Conservation (phyloP, 2,329 filamentous ascomycete species). For the Alternaria arbusti region DNA sequence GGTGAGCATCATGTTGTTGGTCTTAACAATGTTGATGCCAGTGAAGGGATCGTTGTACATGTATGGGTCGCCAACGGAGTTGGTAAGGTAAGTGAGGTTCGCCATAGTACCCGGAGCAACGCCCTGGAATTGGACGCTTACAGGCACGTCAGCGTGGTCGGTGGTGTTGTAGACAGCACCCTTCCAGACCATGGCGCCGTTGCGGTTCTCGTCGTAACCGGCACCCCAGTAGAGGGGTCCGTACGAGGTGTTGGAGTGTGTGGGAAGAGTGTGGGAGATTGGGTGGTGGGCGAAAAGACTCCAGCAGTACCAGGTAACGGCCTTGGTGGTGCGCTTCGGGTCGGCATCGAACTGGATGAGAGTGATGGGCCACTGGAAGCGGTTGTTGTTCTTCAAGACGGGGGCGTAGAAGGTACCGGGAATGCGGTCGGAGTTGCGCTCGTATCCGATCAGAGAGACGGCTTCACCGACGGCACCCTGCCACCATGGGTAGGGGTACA, state of each 20-base stretch:
- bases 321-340: constrained; percentile 37
- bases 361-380: constrained; percentile 47
- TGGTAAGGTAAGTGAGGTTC: constrained; percentile 53
- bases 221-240: constrained; percentile 56
- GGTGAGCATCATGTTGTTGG: constrained; percentile 21
- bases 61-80: constrained; percentile 46
- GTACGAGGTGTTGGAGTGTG: constrained; percentile 43
- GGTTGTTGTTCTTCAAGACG: constrained; percentile 44
- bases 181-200: constrained; percentile 52
- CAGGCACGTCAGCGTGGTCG: constrained; percentile 25
- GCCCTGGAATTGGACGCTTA: constrained; percentile 39
- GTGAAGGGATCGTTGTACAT: constrained; percentile 54
- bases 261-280: constrained; percentile 55
- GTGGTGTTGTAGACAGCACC: constrained; percentile 59
- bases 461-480: constrained; percentile 69
- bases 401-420: constrained; percentile 54
- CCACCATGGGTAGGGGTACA: constrained; percentile 47
- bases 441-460: constrained; percentile 68
- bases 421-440: constrained; percentile 68
- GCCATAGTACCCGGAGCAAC: constrained; percentile 34
- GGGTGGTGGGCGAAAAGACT: constrained; percentile 51
- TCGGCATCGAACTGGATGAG: constrained; percentile 52
- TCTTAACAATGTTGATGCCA: constrained; percentile 54
- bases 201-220: constrained; percentile 43
- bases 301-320: constrained; percentile 44